Conservation (phyloP, 495 filamentous ascomycete species). For the Lasiosphaeris hirsuta region DNA sequence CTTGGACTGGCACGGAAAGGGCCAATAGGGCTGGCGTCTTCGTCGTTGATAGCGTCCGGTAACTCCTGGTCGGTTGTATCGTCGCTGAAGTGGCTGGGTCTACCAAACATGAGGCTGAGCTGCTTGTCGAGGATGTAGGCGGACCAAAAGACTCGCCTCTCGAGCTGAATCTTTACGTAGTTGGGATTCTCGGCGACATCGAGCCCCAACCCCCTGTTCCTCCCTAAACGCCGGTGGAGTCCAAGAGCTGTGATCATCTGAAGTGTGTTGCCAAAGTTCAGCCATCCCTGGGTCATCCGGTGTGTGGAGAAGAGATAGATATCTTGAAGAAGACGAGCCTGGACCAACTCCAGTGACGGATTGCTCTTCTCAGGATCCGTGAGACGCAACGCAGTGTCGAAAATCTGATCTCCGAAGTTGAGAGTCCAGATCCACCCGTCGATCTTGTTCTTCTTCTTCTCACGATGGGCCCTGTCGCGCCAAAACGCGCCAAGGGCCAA, state of each 20-base stretch:
- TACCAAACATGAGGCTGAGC: conserved; percentile 53
- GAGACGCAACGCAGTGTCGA: conserved; percentile 9
- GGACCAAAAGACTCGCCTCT: conserved; percentile 58
- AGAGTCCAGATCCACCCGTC: conserved; percentile 20
- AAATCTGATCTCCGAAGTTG: conserved; percentile 20
- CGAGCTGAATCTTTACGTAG: conserved; percentile 28
- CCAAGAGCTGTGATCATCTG: conserved; percentile 27
- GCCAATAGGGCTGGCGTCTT: conserved; percentile 45
- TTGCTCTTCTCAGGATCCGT: conserved; percentile 17
- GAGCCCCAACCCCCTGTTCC: conserved; percentile 18
- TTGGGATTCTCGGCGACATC: conserved; percentile 14
- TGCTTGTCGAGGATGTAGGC: conserved; percentile 57
- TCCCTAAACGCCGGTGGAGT: conserved; percentile 27
- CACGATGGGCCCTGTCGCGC: not conserved
- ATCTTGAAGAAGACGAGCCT: conserved; percentile 26
- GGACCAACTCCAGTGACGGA: conserved; percentile 21
- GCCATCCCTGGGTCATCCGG: conserved; percentile 26
- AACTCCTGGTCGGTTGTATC: conserved; percentile 53
- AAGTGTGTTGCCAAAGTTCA: conserved; percentile 23
- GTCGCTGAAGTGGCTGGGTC: conserved; percentile 51
- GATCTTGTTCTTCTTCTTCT: not conserved
- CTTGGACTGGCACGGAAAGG: conserved; percentile 12
- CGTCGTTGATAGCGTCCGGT: conserved; percentile 52
- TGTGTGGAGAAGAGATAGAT: conserved; percentile 27
- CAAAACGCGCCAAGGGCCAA: conserved; percentile 24